Conservation (phyloP, 768 basidiomycete genomes). For the Panaeolus cyanescens region DNA sequence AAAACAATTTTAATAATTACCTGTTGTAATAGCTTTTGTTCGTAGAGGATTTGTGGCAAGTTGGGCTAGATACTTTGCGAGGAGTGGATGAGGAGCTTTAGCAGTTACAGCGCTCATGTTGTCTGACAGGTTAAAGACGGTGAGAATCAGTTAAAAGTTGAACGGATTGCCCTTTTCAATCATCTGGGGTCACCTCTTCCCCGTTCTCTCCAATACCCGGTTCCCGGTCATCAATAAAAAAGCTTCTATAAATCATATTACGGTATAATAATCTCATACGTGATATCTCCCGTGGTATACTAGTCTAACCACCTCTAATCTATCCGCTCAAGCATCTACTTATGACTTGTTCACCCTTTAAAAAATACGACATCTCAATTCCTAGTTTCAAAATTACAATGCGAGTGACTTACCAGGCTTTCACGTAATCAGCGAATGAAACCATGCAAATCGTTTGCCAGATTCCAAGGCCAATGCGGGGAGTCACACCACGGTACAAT, state of each 20-base stretch:
- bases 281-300: neutral
- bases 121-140: neutral
- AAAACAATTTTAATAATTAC: slow-evolving; percentile 31
- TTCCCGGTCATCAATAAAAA: slow-evolving; percentile 2
- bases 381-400: neutral
- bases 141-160: neutral
- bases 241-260: slow-evolving; percentile 21
- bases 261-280: slow-evolving; percentile 19
- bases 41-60: slow-evolving; percentile 71
- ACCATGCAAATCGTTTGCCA: slow-evolving; percentile 99
- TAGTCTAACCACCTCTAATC: slow-evolving; percentile 13
- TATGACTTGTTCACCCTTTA: slow-evolving; percentile 55
- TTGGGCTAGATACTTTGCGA: slow-evolving; percentile 70
- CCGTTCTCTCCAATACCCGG: slow-evolving; percentile 3
- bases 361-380: slow-evolving; percentile 13
- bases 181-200: slow-evolving; percentile 11
- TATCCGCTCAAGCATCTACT: slow-evolving; percentile 13
- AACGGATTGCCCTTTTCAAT: slow-evolving; percentile 15
- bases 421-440: slow-evolving; percentile 95
- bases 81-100: slow-evolving; percentile 44
- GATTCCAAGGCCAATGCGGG: slow-evolving; percentile 92
- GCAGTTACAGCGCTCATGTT: slow-evolving; percentile 40
- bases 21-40: slow-evolving; percentile 80
- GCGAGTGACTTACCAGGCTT: slow-evolving; percentile 59
- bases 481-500: slow-evolving; percentile 95